phyloP scores from a whole-genome alignment of 2,329 filamentous ascomycete species.

The Venturiaceae sp. region DNA sequence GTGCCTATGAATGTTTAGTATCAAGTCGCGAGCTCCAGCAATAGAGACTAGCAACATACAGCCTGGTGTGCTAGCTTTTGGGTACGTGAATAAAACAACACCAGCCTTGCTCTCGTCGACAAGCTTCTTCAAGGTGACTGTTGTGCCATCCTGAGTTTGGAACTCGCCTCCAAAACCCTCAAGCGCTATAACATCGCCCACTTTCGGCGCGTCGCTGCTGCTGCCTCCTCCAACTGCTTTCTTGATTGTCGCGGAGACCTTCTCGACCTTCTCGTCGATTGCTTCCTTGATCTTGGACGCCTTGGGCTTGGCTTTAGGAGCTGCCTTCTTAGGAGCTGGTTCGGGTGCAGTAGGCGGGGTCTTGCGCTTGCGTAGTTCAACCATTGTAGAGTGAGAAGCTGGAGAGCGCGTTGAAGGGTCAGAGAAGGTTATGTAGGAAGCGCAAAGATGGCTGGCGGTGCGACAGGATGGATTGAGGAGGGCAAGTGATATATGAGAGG shows the following conservation, averaged over 20 bases:
- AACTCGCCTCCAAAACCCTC: conserved; percentile 57
- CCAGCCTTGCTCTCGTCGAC: conserved; percentile 76
- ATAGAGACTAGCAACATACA: conserved; percentile 50
- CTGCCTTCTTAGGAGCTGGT: conserved; percentile 37
- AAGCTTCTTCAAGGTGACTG: conserved; percentile 70
- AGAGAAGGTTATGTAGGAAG: not conserved
- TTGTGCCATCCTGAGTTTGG: conserved; percentile 74
- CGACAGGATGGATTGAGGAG: no score
- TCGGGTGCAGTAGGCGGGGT: conserved; percentile 39
- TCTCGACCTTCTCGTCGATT: conserved; percentile 17
- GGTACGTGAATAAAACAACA: conserved; percentile 91
- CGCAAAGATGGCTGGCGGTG: not conserved
- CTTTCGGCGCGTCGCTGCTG: conserved; percentile 23
- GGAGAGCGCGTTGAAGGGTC: not conserved
- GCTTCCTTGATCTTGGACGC: conserved; percentile 15
- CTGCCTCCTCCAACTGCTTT: conserved; percentile 21
- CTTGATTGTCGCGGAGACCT: conserved; percentile 19
- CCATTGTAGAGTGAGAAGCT: conserved; percentile 24
- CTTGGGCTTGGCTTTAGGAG: conserved; percentile 20
- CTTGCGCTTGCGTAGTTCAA: conserved; percentile 56
- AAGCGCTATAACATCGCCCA: conserved; percentile 44
- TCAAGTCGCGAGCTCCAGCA: not conserved
- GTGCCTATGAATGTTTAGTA: conserved; percentile 53
- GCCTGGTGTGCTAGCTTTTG: conserved; percentile 85
- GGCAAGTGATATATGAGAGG: no score